Evolutionary conservation across 2,329 filamentous ascomycete genomes (phyloP), one percentile per base, ranked within the genome.

Genomic region (Aureobasidium sp.): DNA sequence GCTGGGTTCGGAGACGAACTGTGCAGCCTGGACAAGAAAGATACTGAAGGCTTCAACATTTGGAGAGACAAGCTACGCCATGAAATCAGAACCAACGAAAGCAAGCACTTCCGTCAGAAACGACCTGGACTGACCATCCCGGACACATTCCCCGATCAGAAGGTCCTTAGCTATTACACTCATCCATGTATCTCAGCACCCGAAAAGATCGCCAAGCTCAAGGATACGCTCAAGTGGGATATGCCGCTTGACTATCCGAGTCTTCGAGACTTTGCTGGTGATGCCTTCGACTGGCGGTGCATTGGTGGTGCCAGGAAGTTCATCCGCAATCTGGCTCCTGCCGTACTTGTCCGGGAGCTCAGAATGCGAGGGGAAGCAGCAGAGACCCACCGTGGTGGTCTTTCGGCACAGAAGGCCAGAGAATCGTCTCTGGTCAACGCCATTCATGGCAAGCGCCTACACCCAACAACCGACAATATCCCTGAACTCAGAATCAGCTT

Each of bases 271-370:
- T 97, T 96, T 71, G 83, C 87, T 0, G 81, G 82, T 0, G 86
- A 95, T 65, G 87, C 87, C 0, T 95, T 99, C 66, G 91, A 92
- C 63, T 99, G 94, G 94, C 84, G 82, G 5, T 88, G 86, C 67
- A 82, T 86, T 31, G 81, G 82, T 56, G 93, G 92, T 0, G 91
- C 92, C 17, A 83, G 88, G 69, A 96, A 96, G 70, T 89, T 96
- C 64, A 86, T 96, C 31, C 84, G 87, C 15, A 87, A 89, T 31
- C 77, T 97, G 12, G 88, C 91, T 0, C 89, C 91, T 12, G 85
- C 87, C 8, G 75, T 97, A 1, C 77, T 97, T 2, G 79, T 85
- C 15, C 83, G 82, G 64, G 85, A 82, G 64, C 78, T 81, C 37
- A 72, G 77, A 15, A 63, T 79, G 64, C 69, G 73, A 48, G 74